Conservation (phyloP, 2,329 filamentous ascomycete species). For the Pseudogymnoascus sp. region DNA sequence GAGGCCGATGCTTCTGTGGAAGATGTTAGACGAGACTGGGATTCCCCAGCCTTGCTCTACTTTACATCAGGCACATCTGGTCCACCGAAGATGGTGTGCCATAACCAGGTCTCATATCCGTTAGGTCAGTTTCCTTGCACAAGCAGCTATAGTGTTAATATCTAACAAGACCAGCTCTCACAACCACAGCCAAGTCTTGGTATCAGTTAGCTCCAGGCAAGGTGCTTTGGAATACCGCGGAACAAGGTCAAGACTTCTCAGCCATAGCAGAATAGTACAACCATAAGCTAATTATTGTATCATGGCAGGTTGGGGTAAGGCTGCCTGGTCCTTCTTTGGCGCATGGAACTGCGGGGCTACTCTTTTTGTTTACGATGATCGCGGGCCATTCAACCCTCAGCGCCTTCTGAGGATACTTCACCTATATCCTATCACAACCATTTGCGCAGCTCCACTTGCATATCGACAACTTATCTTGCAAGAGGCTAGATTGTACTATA, state of each 20-base stretch:
- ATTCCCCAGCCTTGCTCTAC: conserved; percentile 30
- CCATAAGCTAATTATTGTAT: background rate
- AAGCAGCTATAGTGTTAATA: background rate
- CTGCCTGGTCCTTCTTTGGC: conserved; percentile 34
- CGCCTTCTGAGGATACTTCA: conserved; percentile 29
- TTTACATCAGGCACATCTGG: conserved; percentile 36
- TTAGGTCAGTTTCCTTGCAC: conserved; percentile 20
- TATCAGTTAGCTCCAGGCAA: conserved; percentile 30
- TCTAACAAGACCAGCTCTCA: conserved; percentile 23
- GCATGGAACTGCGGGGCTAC: conserved; percentile 35
- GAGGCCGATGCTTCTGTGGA: conserved; percentile 22
- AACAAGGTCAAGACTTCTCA: conserved; percentile 26
- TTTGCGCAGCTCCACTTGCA: conserved; percentile 35
- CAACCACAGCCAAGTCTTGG: conserved; percentile 34
- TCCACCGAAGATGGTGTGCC: conserved; percentile 35
- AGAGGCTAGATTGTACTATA: conserved; percentile 25
- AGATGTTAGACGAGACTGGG: conserved; percentile 13
- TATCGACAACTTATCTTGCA: conserved; percentile 34
- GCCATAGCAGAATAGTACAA: background rate
- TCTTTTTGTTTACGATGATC: conserved; percentile 35
- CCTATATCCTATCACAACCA: conserved; percentile 33
- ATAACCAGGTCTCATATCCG: conserved; percentile 35
- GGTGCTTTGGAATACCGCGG: conserved; percentile 34
- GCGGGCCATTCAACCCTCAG: conserved; percentile 28
- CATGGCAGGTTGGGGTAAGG: conserved; percentile 33